Percentiles rank a stretch among this genome's conserved stretches.
Conservation (phyloP, 2,329 filamentous ascomycete genomes). For the Camillea tinctor region DNA sequence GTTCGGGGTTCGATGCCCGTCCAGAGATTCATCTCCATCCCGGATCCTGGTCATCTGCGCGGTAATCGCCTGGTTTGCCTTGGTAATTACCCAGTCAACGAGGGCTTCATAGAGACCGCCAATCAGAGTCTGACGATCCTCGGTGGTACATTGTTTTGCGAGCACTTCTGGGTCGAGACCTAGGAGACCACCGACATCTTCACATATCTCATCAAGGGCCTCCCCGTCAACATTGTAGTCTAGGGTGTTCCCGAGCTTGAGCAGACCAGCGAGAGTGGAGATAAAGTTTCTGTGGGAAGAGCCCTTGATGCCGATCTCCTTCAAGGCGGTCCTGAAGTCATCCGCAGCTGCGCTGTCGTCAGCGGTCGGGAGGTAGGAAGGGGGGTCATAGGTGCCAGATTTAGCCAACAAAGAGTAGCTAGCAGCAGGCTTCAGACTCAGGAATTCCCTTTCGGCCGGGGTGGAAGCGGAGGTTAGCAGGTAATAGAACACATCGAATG, state of each 20-base stretch:
- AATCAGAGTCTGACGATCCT: slow-evolving; percentile 80
- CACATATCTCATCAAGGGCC: slow-evolving; percentile 78
- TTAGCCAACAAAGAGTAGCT: slow-evolving; percentile 76
- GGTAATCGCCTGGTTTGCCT: slow-evolving; percentile 83
- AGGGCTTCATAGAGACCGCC: slow-evolving; percentile 88
- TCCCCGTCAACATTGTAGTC: slow-evolving; percentile 85
- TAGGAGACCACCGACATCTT: slow-evolving; percentile 83
- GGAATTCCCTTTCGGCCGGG: slow-evolving; percentile 81
- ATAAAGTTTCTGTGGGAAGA: slow-evolving; percentile 78
- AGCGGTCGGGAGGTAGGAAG: slow-evolving; percentile 84
- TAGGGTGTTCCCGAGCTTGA: slow-evolving; percentile 89
- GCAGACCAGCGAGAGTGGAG: slow-evolving; percentile 77
- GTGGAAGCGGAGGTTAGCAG: slow-evolving; percentile 89
- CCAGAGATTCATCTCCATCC: slow-evolving; percentile 65
- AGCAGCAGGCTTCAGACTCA: slow-evolving; percentile 75
- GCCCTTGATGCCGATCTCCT: slow-evolving; percentile 92
- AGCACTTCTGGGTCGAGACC: slow-evolving; percentile 85
- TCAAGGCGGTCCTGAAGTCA: slow-evolving; percentile 83
- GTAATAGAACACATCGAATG: slow-evolving; percentile 98
- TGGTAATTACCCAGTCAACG: slow-evolving; percentile 89
- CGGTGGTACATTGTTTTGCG: slow-evolving; percentile 73
- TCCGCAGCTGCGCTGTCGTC: slow-evolving; percentile 92
- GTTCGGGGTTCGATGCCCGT: slow-evolving; percentile 64
- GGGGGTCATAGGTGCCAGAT: slow-evolving; percentile 82
- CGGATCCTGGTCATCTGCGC: slow-evolving; percentile 68